Base-by-base conservation (phyloP, 495 filamentous ascomycete genomes). In the Penicillium daleae region DNA sequence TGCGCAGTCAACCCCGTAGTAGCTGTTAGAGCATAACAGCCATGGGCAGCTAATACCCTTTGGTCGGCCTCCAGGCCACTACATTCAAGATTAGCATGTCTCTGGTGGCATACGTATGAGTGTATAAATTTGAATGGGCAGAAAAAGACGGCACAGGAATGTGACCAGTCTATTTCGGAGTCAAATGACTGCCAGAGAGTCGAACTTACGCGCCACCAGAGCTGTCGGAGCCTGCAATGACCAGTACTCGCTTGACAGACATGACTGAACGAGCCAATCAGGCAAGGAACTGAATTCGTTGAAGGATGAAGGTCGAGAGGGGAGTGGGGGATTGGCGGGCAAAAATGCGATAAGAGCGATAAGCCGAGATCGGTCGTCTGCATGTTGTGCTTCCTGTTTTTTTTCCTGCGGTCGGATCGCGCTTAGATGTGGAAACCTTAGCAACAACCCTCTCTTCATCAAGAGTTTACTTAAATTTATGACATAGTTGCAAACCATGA, bases 51-150 rank as follows among this genome's bases (percentile, higher is more conserved):
- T 37, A 97, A 89, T 55, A 96, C 93, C 71, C 95, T 94, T 75
- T 97, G 93, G 76, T 99, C 95, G 32, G 95, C 95, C 72, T 99
- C 95, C 42, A 99, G 86, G n/a, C 95, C 95, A 42, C 92, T 97
- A 64, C 48, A 58, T 60, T 29, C 26, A 0, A 4, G 56, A 48
- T 68, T 46, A 68, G 59, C 55, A 31, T 33, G n/a, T 24, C 27
- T 46, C 6, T 21, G 22, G 37, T 29, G 24, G 6, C 15, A 7
- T 22, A n/a, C 15, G 12, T n/a, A 15, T 19, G 49, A 40, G n/a
- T 31, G 15, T 31, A 52, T 52, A 32, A 0, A 12, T 4, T 3
- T 17, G 35, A 17, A 39, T 17, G 15, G 35, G 13, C 17, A n/a
- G n/a, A n/a, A 21, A 33, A 32, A 6, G 31, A 19, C 27, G 33